These are phyloP conservation scores for Ascochyta pisi DNA, from an alignment of 2,329 filamentous ascomycete species.

Conservation along the genomic window DNA sequence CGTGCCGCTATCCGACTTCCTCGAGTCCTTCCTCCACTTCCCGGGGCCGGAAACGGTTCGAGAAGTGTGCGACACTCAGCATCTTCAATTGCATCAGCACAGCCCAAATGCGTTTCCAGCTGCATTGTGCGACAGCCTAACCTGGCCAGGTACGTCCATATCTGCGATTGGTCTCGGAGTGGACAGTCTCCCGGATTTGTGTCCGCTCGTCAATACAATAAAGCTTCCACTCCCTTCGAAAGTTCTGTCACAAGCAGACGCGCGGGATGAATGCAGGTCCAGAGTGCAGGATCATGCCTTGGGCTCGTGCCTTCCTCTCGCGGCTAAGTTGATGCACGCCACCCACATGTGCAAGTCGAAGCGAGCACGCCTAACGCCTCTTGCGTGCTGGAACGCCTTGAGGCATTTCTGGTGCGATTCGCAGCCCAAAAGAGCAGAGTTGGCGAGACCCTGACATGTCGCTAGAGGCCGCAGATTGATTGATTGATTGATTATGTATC, in stretches of 20 bases:
- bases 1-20: slow-evolving; percentile 2
- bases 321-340: slow-evolving; percentile 7
- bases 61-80: slow-evolving; percentile 10
- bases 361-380: slow-evolving; percentile 1
- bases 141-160: slow-evolving; percentile 2
- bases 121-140: slow-evolving; percentile 13
- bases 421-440: not conserved
- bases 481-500: too few relatives aligned
- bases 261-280: slow-evolving; percentile 7
- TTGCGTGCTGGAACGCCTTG: not conserved
- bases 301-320: slow-evolving; percentile 19
- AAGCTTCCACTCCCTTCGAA: not conserved
- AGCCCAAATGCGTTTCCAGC: slow-evolving; percentile 7
- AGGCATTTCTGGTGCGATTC: slow-evolving; percentile 3
- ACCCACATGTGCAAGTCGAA: slow-evolving; percentile 2
- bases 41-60: not conserved
- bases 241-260: not conserved
- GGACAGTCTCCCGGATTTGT: not conserved
- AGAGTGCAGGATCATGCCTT: slow-evolving; percentile 5
- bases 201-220: slow-evolving; percentile 1
- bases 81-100: slow-evolving; percentile 10
- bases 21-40: not conserved
- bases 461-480: slow-evolving; percentile 1
- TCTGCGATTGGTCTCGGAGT: not conserved
- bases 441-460: slow-evolving; percentile 3